These are phyloP conservation scores for Acanthamoeba sp. DNA, from an alignment of 208 protist species.

Conservation along the genomic window DNA sequence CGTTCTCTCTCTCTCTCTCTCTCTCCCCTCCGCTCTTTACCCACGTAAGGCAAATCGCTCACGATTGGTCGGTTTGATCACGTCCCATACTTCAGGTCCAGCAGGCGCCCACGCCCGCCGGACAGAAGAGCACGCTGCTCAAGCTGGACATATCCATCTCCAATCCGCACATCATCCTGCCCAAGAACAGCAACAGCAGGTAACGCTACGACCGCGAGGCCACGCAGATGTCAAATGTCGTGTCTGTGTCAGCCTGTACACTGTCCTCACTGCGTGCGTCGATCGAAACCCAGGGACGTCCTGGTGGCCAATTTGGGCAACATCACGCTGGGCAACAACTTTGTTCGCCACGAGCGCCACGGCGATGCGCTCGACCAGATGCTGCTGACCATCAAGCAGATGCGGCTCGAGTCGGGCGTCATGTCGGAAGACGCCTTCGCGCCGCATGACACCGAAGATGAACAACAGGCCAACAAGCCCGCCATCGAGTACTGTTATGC, in stretches of 20 bases:
- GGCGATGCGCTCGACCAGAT: not conserved
- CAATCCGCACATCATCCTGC: constrained; percentile 65
- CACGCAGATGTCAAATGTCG: too few species aligned
- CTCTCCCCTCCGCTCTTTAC: too few species aligned
- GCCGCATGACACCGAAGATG: not conserved
- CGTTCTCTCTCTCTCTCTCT: not conserved
- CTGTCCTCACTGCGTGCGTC: not conserved
- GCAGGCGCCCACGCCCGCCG: not conserved
- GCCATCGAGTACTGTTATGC: not conserved
- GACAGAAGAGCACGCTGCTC: constrained; percentile 27
- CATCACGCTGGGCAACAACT: constrained; percentile 40
- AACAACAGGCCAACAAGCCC: not conserved
- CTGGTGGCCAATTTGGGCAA: constrained; percentile 54
- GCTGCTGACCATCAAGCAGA: not conserved
- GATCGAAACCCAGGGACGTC: not conserved
- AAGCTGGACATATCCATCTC: constrained; percentile 55
- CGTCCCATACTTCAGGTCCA: not conserved
- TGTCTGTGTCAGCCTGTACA: too few species aligned
- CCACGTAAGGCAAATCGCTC: too few species aligned
- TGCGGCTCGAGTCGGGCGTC: constrained; percentile 48
- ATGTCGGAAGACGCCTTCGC: constrained; percentile 19
- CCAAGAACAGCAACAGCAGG: constrained; percentile 49
- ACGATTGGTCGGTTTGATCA: not conserved
- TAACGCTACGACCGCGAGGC: too few species aligned
- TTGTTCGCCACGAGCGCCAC: not conserved